These are phyloP conservation scores for Penicillium alfredii DNA, from an alignment of 495 filamentous ascomycete genomes.

Conservation along the genomic window DNA sequence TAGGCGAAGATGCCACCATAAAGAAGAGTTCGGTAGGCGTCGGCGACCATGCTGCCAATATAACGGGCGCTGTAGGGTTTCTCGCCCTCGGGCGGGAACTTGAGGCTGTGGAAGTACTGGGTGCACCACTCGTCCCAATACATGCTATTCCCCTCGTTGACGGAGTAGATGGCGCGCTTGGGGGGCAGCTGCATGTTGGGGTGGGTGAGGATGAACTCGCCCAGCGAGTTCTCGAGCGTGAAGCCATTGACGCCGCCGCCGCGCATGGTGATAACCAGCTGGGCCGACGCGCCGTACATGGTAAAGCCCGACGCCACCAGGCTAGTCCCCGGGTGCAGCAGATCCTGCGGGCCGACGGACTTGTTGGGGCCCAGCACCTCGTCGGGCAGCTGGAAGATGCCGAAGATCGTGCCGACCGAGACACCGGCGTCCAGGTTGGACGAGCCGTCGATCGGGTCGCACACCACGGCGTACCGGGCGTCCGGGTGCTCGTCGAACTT, in stretches of 20 bases:
- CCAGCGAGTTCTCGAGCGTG: slow-evolving; percentile 90
- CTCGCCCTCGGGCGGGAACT: slow-evolving; percentile 61
- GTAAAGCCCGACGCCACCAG: slow-evolving; percentile 94
- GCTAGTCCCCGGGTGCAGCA: slow-evolving; percentile 82
- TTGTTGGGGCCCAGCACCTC: slow-evolving; percentile 53
- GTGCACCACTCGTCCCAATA: slow-evolving; percentile 93
- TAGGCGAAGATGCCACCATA: slow-evolving; percentile 98
- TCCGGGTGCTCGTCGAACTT: slow-evolving; percentile 71
- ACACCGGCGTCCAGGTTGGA: slow-evolving; percentile 98
- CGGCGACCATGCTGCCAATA: slow-evolving; percentile 96
- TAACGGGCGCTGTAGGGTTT: slow-evolving; percentile 96
- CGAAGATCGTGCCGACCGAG: slow-evolving; percentile 97
- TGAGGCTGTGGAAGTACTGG: slow-evolving; percentile 81
- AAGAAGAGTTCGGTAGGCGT: slow-evolving; percentile 90
- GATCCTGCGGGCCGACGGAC: slow-evolving; percentile 67
- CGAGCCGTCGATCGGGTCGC: slow-evolving; percentile 96
- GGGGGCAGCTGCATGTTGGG: slow-evolving; percentile 85
- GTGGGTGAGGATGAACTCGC: slow-evolving; percentile 98
- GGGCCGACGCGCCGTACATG: slow-evolving; percentile 97
- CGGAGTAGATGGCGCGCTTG: slow-evolving; percentile 84
- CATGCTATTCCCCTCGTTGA: slow-evolving; percentile 94
- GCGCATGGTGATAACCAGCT: slow-evolving; percentile 95
- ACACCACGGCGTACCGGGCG: slow-evolving; percentile 91
- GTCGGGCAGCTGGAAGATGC: slow-evolving; percentile 79
- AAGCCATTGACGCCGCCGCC: slow-evolving; percentile 92